Evolutionary conservation across 2,329 filamentous ascomycete species (phyloP).

Genomic region (Cryphonectria naterciae): DNA sequence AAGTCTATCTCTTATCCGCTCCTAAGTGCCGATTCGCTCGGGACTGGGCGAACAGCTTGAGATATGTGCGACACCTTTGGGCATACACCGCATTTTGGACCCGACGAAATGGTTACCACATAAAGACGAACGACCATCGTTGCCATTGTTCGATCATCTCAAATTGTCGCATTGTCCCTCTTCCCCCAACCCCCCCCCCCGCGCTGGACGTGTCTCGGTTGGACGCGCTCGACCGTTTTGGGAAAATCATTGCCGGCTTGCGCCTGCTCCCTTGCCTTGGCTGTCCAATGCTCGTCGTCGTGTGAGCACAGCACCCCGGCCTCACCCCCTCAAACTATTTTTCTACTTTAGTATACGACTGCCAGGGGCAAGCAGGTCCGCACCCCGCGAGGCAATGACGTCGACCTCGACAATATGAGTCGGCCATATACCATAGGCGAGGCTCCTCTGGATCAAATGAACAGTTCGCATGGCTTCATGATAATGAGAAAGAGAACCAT

Average conservation of each 20-base stretch:
- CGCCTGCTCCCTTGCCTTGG: background rate
- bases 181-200: too few relatives aligned
- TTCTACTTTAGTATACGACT: background rate
- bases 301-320: background rate
- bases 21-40: background rate
- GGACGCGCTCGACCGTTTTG: background rate
- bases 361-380: constrained; percentile 6
- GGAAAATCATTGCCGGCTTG: background rate
- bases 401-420: constrained; percentile 5
- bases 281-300: background rate
- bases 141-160: background rate
- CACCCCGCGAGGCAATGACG: background rate
- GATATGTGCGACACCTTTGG: background rate
- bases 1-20: background rate
- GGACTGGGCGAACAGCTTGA: background rate
- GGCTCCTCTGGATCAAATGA: constrained; percentile 32
- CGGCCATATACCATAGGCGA: constrained; percentile 14
- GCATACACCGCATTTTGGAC: background rate
- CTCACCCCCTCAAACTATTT: background rate
- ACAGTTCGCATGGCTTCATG: background rate
- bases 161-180: background rate
- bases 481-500: background rate
- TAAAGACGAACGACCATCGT: background rate
- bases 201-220: background rate
- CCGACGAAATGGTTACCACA: background rate